phyloP scores from a whole-genome alignment of 345 rosid species.

The Brassica nigra region DNA sequence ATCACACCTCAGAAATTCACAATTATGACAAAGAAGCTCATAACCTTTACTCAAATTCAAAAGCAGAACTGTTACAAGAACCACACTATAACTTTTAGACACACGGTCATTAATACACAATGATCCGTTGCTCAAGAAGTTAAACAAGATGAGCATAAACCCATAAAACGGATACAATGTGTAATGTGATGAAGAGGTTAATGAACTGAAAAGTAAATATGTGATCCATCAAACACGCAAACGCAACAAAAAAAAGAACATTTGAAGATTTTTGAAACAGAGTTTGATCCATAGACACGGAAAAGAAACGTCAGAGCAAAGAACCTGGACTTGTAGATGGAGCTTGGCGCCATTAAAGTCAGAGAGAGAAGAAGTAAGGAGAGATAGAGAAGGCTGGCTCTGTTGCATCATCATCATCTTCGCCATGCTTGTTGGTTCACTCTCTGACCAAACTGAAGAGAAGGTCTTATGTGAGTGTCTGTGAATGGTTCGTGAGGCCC shows the following conservation, averaged over 20 bases:
- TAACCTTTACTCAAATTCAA: neutral
- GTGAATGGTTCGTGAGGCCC: conserved; percentile 35
- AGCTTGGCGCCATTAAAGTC: conserved; percentile 87
- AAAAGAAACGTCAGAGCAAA: neutral
- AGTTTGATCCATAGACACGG: conserved; percentile 6
- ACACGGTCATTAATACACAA: conserved; percentile 6
- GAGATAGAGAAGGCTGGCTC: conserved; percentile 65
- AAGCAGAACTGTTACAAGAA: conserved; percentile 12
- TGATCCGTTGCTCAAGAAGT: neutral
- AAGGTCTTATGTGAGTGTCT: conserved; percentile 13
- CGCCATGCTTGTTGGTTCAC: conserved; percentile 51
- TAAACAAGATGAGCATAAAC: neutral
- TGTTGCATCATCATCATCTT: conserved; percentile 72
- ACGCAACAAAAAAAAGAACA: no score
- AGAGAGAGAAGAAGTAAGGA: conserved; percentile 76
- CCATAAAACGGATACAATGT: neutral
- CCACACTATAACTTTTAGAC: neutral
- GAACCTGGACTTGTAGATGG: conserved; percentile 66
- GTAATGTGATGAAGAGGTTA: neutral
- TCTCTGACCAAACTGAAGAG: conserved; percentile 25
- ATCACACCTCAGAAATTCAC: neutral
- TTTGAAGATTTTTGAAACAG: neutral
- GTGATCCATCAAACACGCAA: no score
- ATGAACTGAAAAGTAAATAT: neutral
- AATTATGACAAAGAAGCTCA: neutral